A percentile compares a stretch with the other conserved stretches of the same genome.
Evolutionary conservation across 768 basidiomycete genomes (phyloP).

Genomic region (Russula sp.): DNA sequence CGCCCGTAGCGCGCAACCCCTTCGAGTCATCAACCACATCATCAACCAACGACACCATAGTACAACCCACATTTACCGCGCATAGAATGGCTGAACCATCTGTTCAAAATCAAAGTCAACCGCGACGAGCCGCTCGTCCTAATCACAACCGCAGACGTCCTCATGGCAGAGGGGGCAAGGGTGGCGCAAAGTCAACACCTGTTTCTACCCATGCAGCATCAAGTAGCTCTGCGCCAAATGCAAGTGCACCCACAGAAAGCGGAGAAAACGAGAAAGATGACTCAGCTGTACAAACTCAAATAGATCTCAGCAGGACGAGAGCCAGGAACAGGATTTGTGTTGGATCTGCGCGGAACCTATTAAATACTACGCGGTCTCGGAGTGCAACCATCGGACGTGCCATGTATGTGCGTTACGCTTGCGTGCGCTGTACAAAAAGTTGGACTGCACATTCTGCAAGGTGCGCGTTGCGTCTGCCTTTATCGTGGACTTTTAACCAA

Average conservation of each 20-base stretch:
- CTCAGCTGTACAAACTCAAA: background rate
- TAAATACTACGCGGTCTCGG: conserved; percentile 83
- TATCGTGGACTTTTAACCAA: conserved; percentile 5
- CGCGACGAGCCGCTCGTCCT: background rate
- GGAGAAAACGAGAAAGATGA: background rate
- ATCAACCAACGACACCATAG: background rate
- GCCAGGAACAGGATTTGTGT: conserved; percentile 47
- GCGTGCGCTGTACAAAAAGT: conserved; percentile 89
- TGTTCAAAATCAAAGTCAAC: conserved; percentile 7
- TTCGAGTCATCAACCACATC: background rate
- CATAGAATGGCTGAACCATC: conserved; percentile 23
- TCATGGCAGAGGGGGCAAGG: conserved; percentile 10
- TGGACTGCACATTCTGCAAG: conserved; percentile 96
- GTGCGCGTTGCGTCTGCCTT: conserved; percentile 40
- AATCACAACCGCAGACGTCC: conserved; percentile 19
- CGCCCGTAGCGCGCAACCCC: background rate
- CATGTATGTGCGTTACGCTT: conserved; percentile 89
- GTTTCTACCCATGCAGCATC: background rate
- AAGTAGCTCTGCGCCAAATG: conserved; percentile 1
- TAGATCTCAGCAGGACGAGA: conserved; percentile 9
- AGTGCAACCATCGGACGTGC: conserved; percentile 93
- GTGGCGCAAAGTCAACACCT: background rate
- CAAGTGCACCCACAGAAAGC: background rate
- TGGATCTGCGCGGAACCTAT: conserved; percentile 96
- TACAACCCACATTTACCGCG: background rate